phyloP scores from a whole-genome alignment of 257 asterid genomes.

The Forsythia suspensa region DNA sequence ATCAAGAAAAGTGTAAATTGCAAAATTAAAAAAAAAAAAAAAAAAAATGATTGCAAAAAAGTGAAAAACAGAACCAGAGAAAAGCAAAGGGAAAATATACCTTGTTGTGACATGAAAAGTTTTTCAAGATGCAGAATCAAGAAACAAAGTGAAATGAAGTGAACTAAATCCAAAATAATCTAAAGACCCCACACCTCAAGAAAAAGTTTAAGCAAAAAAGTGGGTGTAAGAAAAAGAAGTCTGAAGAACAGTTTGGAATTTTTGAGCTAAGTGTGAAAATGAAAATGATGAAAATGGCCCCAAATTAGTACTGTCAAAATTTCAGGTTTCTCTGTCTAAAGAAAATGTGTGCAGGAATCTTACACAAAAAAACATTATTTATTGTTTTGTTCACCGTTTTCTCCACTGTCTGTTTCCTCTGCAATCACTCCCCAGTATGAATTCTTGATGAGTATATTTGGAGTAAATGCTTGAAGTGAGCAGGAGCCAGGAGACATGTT shows the following conservation, averaged over 20 bases:
- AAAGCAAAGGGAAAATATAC: not conserved
- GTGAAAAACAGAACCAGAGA: not conserved
- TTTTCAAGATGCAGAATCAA: conserved; percentile 2
- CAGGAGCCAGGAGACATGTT: too few species aligned
- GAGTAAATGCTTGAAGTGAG: not conserved
- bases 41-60: not conserved
- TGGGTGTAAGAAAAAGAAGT: not conserved
- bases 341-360: not conserved
- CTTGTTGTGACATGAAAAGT: not conserved
- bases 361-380: not conserved
- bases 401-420: not conserved
- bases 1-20: not conserved
- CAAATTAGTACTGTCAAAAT: not conserved
- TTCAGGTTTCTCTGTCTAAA: not conserved
- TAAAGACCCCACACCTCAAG: not conserved
- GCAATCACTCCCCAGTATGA: not conserved
- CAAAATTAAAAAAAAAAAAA: too few species aligned
- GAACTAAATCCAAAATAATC: not conserved
- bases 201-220: not conserved
- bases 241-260: not conserved
- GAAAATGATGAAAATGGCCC: not conserved
- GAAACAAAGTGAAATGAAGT: not conserved
- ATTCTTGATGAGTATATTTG: not conserved
- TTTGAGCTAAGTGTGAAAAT: not conserved
- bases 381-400: not conserved